Conservation (phyloP, 208 protist species). For the Trypanosoma scelopori region DNA sequence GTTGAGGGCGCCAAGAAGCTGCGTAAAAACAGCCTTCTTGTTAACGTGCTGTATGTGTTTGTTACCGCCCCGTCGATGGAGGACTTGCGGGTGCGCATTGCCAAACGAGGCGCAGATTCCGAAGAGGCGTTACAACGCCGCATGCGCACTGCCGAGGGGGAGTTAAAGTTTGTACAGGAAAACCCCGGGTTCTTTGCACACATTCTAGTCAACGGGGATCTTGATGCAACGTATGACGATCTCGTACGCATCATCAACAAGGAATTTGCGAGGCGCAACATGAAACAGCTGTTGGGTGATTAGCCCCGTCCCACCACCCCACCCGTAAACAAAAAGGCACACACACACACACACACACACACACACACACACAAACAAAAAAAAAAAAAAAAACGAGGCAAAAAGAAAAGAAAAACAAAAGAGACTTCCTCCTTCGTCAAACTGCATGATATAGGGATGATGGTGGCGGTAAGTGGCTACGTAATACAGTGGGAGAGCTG, state of each 20-base stretch:
- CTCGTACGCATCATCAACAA: constrained; percentile 53
- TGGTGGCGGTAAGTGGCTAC: too few species aligned
- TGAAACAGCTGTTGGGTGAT: constrained; percentile 25
- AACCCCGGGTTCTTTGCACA: constrained; percentile 70
- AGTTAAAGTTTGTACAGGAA: constrained; percentile 72
- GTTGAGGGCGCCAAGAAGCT: constrained; percentile 87
- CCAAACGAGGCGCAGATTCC: constrained; percentile 69
- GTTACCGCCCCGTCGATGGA: constrained; percentile 72
- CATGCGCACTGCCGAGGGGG: constrained; percentile 67
- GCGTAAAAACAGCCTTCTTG: constrained; percentile 27
- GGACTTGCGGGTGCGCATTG: constrained; percentile 77
- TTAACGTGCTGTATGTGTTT: constrained; percentile 74
- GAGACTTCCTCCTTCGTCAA: too few species aligned
- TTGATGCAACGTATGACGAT: constrained; percentile 61
- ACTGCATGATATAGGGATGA: too few species aligned
- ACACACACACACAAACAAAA: not conserved
- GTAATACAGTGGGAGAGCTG: too few species aligned
- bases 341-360: not conserved
- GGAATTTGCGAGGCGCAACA: constrained; percentile 53
- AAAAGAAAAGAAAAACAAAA: too few species aligned
- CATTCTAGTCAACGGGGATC: constrained; percentile 75
- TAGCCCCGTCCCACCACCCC: too few species aligned
- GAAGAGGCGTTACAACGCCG: constrained; percentile 72
- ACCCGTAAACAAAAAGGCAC: not conserved
- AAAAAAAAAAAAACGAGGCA: not conserved